Evolutionary conservation across 2,329 filamentous ascomycete species (phyloP).

Genomic region (Pestalotiopsis sp.): DNA sequence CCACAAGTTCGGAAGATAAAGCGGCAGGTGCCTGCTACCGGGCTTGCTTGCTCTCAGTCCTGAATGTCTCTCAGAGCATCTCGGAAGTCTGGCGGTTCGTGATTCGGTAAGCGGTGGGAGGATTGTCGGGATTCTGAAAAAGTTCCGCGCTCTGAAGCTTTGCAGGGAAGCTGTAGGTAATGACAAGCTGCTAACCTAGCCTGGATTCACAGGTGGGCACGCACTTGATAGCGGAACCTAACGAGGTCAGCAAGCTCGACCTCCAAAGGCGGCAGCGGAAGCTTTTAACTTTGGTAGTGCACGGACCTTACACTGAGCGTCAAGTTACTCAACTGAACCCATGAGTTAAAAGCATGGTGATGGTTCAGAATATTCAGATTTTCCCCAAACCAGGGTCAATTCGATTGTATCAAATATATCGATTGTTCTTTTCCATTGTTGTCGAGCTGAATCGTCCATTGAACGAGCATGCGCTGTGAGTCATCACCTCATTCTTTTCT

Average conservation of each 20-base stretch:
- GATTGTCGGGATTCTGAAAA: background rate
- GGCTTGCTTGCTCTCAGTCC: background rate
- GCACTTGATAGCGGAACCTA: background rate
- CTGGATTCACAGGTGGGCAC: background rate
- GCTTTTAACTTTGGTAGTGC: background rate
- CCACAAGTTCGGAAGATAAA: background rate
- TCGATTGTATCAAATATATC: too few species aligned
- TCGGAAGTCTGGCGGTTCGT: background rate
- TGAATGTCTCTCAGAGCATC: background rate
- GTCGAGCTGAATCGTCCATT: background rate
- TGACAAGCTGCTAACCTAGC: background rate
- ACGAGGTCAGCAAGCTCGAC: background rate
- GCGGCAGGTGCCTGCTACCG: background rate
- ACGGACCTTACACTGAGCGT: background rate
- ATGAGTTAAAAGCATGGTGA: background rate
- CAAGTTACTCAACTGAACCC: background rate
- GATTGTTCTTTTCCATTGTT: background rate
- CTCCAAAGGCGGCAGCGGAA: background rate
- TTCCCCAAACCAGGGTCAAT: background rate
- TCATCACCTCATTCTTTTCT: background rate
- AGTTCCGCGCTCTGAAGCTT: background rate
- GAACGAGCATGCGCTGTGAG: background rate
- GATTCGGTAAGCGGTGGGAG: background rate
- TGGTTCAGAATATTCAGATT: background rate
- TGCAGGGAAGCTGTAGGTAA: background rate